Percentiles rank a stretch among this genome's conserved stretches.
phyloP scores from a whole-genome alignment of 441 rosid species.

The Rhodomyrtus psidioides region DNA sequence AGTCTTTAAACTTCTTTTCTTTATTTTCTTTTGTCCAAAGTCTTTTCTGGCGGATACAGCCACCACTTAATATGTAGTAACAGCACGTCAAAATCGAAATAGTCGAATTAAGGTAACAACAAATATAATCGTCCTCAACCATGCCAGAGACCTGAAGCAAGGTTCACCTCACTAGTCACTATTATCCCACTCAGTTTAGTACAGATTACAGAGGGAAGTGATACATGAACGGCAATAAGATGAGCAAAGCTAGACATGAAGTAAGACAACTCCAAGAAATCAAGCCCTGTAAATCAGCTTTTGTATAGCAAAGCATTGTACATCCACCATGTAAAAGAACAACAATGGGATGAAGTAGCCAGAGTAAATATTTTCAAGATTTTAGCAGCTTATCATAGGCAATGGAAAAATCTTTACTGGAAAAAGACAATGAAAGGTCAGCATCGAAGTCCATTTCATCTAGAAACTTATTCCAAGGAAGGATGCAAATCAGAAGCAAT shows the following conservation, averaged over 20 bases:
- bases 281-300: not conserved
- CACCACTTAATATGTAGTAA: not conserved
- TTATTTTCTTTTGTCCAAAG: not conserved
- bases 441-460: not conserved
- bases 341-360: not conserved
- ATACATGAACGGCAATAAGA: not conserved
- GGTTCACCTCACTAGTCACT: not conserved
- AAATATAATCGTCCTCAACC: not conserved
- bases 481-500: not conserved
- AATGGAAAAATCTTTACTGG: not conserved
- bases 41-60: not conserved
- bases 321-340: not conserved
- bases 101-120: not conserved
- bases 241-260: not conserved
- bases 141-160: not conserved
- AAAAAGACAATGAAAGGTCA: not conserved
- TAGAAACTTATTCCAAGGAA: not conserved
- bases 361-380: not conserved
- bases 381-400: not conserved
- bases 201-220: not conserved
- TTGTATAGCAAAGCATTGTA: not conserved
- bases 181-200: not conserved
- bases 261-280: not conserved
- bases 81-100: not conserved
- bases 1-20: not conserved